Conservation (phyloP, 73 alveolate genomes). For the Uronychia setigera region DNA sequence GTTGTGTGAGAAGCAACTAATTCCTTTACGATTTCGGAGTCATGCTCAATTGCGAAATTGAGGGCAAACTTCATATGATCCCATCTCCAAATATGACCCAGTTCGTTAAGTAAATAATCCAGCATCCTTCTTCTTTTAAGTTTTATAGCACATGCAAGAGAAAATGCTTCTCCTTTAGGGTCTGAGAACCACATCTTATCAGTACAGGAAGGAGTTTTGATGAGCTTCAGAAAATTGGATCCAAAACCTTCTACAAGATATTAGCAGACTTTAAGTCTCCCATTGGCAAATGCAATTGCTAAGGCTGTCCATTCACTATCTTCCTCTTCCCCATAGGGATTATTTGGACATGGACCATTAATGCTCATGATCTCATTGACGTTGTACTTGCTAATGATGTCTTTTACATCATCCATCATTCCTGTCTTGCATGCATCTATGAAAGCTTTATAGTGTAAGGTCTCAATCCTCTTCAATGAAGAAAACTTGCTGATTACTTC, state of each 20-base stretch:
- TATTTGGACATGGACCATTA: background rate
- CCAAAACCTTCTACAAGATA: background rate
- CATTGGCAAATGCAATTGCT: background rate
- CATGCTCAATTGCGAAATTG: background rate
- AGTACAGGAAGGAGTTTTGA: background rate
- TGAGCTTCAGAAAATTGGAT: background rate
- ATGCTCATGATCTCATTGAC: background rate
- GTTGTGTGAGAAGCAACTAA: background rate
- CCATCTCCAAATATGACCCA: background rate
- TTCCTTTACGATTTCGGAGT: background rate
- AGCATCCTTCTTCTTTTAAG: background rate
- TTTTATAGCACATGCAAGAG: background rate
- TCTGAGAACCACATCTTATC: background rate
- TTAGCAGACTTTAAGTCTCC: background rate
- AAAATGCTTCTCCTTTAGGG: background rate
- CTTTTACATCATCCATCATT: background rate
- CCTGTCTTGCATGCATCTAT: background rate
- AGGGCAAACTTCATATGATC: conserved; percentile 1
- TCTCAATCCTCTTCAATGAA: background rate
- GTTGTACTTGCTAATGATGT: background rate
- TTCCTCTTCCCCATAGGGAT: background rate
- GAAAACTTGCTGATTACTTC: background rate
- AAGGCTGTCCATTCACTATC: background rate
- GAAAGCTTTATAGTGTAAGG: background rate
- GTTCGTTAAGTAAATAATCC: background rate